Conservation (phyloP, 768 basidiomycete species). For the Pleurotus djamor region DNA sequence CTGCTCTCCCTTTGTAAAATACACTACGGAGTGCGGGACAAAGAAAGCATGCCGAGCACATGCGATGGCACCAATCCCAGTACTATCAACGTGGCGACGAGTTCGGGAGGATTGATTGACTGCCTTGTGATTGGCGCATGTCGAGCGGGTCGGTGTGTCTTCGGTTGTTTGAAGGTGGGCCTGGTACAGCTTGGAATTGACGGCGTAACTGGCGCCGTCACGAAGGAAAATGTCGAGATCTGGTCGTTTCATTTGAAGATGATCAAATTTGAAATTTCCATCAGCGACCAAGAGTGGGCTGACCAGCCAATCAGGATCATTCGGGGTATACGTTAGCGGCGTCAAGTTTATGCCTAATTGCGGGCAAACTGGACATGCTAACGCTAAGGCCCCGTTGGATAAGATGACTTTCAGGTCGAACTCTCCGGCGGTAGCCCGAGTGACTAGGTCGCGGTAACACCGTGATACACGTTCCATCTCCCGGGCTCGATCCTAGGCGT, state of each 20-base stretch:
- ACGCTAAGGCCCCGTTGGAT: slow-evolving; percentile 2
- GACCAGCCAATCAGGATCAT: not conserved
- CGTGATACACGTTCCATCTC: no score
- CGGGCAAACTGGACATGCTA: slow-evolving; percentile 13
- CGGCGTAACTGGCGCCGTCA: not conserved
- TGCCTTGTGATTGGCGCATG: not conserved
- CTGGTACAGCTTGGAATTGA: not conserved
- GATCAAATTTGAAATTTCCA: slow-evolving; percentile 12
- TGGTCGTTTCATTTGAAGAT: not conserved
- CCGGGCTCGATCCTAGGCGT: no score
- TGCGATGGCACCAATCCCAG: no score
- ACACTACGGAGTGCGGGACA: no score
- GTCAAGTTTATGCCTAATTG: slow-evolving; percentile 8
- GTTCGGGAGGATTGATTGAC: no score
- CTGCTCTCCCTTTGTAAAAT: no score
- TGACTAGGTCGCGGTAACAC: slow-evolving; percentile 5
- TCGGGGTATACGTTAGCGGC: not conserved
- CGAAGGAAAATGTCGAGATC: not conserved
- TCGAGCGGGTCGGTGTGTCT: not conserved
- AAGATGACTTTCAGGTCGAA: no score
- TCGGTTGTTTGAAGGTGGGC: slow-evolving; percentile 4
- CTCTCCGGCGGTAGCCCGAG: no score
- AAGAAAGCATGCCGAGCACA: no score
- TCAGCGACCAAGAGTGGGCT: slow-evolving; percentile 5
- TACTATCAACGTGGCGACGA: no score